These are phyloP conservation scores for Lipomyces kockii DNA, from an alignment of 805 yeast species.

Conservation along the genomic window DNA sequence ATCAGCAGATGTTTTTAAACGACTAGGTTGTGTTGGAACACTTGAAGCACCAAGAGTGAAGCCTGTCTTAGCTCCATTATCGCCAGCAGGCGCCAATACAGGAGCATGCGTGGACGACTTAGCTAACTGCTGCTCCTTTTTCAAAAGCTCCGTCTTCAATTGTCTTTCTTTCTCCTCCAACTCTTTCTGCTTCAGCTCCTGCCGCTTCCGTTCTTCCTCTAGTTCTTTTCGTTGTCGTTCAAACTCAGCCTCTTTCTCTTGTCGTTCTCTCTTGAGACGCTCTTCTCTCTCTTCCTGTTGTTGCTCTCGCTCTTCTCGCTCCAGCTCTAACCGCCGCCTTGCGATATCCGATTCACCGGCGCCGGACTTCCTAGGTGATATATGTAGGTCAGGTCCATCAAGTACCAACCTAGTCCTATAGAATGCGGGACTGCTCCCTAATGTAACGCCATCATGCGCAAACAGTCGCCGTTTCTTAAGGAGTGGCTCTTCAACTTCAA, in stretches of 20 bases:
- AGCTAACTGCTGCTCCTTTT: background rate
- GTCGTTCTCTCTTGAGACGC: conserved; percentile 8
- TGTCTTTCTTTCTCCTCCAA: conserved; percentile 18
- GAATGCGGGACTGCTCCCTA: conserved; percentile 11
- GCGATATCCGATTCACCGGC: conserved; percentile 31
- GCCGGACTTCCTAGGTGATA: conserved; percentile 11
- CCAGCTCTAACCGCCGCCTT: conserved; percentile 27
- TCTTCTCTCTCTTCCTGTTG: conserved; percentile 26
- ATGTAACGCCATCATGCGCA: conserved; percentile 8
- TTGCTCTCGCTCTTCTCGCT: conserved; percentile 18
- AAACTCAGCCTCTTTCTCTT: conserved; percentile 18
- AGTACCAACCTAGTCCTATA: background rate
- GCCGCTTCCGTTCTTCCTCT: conserved; percentile 22
- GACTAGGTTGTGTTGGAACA: background rate
- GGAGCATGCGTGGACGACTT: background rate
- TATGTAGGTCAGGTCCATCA: conserved; percentile 7
- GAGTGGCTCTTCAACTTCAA: conserved; percentile 38
- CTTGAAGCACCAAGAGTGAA: background rate
- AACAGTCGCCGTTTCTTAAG: conserved; percentile 27
- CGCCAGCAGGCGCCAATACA: background rate
- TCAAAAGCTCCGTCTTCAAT: conserved; percentile 5
- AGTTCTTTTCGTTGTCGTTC: conserved; percentile 25
- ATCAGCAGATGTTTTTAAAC: background rate
- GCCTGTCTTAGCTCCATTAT: background rate
- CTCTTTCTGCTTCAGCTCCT: conserved; percentile 15